Base-by-base conservation (phyloP, 352 stramenopile genomes). In the Blastocystis hominis region DNA sequence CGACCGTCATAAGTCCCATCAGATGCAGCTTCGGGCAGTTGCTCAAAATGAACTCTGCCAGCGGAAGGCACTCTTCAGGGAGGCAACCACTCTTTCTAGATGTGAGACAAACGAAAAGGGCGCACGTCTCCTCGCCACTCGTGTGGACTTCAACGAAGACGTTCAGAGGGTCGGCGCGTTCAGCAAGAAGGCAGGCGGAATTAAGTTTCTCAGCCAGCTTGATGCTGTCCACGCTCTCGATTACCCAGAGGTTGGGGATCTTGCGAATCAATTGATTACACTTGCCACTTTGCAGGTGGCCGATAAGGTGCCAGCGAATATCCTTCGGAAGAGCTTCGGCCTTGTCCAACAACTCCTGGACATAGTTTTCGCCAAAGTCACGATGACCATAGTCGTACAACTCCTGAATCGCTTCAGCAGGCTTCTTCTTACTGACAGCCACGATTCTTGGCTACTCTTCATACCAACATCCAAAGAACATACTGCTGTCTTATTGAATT, bases 291-390 rank as follows among this genome's bases (percentile, higher is more conserved):
- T 99, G 97, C 84, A 99, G 92, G 89, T 97, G 93, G 42, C 97
- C 96, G 86, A 99, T 98, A 89, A 98, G 98, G 90, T 98, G 96
- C 96, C 96, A 99, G 79, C 93, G 90, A 47, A 98, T 91, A 36
- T 90, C 84, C n/a, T 62, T 55, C 0, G 94, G 94, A 56, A 98
- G 90, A 46, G 92, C 56, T 24, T 91, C 87, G 0, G 94, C 92
- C 90, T 99, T 99, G 50, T 97, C 90, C 61, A 97, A 93, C 40
- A 99, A 89, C 92, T 98, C 96, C 90, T 98, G 95, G 86, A 97
- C 95, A 90, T 98, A 99, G 91, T 99, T 98, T 89, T 99, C 96
- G 56, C 96, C 96, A 92, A 99, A 98, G 75, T 97, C 91, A 75
- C 94, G 91, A 89, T 97, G 94, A 10, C 94, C 93, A 30, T 93